Evolutionary conservation across 1,284 basidiomycete species (phyloP), one percentile per base, ranked within the genome.

Genomic region (Schizopora paradoxa): DNA sequence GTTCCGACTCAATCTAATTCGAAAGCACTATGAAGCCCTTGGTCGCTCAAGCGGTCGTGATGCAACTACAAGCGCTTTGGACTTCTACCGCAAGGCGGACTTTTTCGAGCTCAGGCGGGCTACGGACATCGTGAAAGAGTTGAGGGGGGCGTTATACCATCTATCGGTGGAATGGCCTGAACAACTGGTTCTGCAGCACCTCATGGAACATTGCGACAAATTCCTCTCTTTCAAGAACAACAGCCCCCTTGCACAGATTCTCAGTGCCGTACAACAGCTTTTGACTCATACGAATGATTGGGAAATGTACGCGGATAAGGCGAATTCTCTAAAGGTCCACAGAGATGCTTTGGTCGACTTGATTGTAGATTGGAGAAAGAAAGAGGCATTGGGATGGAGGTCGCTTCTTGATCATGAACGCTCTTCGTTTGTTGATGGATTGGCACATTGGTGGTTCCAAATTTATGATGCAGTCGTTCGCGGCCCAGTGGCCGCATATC

Each of bases 271-370:
- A 34, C 96, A 99, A 63, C 86, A 88, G 51, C 70, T 99, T 8
- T 69, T 99, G 2, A 59, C 85, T 34, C 90, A 96, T 54, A 91
- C 84, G 7, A 91, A 96, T 51, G 96, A 99, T 60, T 99, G 96
- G 96, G 92, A 99, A 62, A 84, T 85, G 56, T 99, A 90, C 57
- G 86, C 95, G 8, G 94, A 92, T 65, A 74, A 79, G 19, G 82
- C 87, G 39, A 97, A 94, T 58, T 84, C 82, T 19, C 74, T 99
- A 48, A 80, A 77, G 56, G 51, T 61, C 0, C 74, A 88, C 57
- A 88, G 85, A 48, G 74, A 80, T 21, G 71, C 71, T 8, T 66
- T 97, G 23, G 86, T 79, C 4, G 66, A 65, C 16, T 74, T 94
- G 37, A 89, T 99, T 43, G 82, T 99, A 38, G 77, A 81, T 21